Conservation (phyloP, 495 filamentous ascomycete species). For the Astrothelium subdiscretum region DNA sequence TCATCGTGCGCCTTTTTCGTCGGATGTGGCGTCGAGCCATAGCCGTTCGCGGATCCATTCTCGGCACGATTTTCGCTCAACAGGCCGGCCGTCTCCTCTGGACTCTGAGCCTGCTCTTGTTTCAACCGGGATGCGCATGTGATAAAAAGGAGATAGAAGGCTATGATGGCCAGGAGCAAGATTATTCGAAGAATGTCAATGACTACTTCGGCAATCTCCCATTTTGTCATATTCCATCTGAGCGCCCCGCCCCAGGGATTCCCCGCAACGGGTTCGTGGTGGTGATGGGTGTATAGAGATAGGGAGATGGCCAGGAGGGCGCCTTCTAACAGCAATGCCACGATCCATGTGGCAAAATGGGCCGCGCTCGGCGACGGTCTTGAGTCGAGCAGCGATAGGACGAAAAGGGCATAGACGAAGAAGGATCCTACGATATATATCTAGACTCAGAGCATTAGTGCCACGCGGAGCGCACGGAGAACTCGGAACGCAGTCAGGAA, state of each 20-base stretch:
- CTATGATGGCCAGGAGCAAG: conserved; percentile 44
- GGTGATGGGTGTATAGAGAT: conserved; percentile 45
- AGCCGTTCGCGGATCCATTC: conserved; percentile 38
- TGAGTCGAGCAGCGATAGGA: conserved; percentile 72
- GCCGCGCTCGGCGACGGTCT: conserved; percentile 58
- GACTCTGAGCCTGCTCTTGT: conserved; percentile 23
- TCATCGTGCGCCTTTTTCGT: conserved; percentile 28
- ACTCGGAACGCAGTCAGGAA: too few species aligned
- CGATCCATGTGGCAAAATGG: conserved; percentile 62
- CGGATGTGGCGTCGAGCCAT: conserved; percentile 37
- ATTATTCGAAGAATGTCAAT: conserved; percentile 49
- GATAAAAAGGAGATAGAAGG: conserved; percentile 49
- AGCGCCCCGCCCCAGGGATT: conserved; percentile 31
- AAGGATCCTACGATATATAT: conserved; percentile 73
- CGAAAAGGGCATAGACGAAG: conserved; percentile 58
- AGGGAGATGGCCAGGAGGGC: conserved; percentile 54
- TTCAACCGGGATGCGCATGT: conserved; percentile 22
- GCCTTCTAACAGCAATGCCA: conserved; percentile 56
- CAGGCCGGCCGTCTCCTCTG: conserved; percentile 41
- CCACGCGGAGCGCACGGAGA: too few species aligned
- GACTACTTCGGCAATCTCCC: conserved; percentile 53
- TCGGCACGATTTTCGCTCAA: conserved; percentile 32
- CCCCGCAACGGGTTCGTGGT: conserved; percentile 49
- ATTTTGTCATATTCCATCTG: conserved; percentile 42
- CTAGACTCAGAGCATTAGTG: conserved; percentile 34